A percentile compares a stretch with the other conserved stretches of the same genome.
Evolutionary conservation across 2,329 filamentous ascomycete species (phyloP).

Genomic region (Cercospora brassicicola): DNA sequence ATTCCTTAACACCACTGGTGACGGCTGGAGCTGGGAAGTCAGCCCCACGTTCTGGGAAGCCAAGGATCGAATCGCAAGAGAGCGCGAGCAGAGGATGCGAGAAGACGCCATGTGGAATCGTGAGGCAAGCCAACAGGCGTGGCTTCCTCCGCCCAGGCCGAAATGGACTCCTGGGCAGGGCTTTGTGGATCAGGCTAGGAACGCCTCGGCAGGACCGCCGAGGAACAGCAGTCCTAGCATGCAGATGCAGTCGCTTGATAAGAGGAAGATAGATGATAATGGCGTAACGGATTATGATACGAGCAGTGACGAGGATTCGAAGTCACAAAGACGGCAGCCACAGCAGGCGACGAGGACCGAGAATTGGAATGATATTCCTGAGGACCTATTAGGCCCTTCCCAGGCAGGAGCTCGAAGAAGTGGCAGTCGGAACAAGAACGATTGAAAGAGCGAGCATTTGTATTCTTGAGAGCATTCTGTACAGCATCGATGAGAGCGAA

Average conservation of each 20-base stretch:
- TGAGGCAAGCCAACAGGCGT: conserved; percentile 14
- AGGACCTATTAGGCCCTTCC: conserved; percentile 44
- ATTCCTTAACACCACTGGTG: conserved; percentile 79
- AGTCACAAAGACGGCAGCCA: conserved; percentile 7
- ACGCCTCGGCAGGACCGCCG: background rate
- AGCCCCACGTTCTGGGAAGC: conserved; percentile 75
- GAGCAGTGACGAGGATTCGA: conserved; percentile 30
- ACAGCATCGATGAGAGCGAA: conserved; percentile 66
- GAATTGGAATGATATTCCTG: conserved; percentile 54
- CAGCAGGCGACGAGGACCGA: conserved; percentile 30
- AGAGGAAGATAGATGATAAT: conserved; percentile 26
- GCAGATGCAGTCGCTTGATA: conserved; percentile 46
- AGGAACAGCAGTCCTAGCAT: conserved; percentile 30
- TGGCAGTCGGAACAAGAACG: conserved; percentile 36
- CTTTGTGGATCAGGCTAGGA: conserved; percentile 41
- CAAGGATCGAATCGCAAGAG: conserved; percentile 54
- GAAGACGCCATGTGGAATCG: conserved; percentile 27
- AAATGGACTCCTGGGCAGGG: conserved; percentile 35
- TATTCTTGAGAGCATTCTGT: conserved; percentile 55
- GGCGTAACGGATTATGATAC: conserved; percentile 40
- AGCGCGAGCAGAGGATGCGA: conserved; percentile 47
- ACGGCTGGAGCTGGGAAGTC: conserved; percentile 93
- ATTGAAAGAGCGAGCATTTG: conserved; percentile 22
- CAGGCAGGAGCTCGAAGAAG: conserved; percentile 29
- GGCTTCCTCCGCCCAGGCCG: conserved; percentile 19